Conservation (phyloP, 169 alveolate genomes). For the Plasmodium yoelii region DNA sequence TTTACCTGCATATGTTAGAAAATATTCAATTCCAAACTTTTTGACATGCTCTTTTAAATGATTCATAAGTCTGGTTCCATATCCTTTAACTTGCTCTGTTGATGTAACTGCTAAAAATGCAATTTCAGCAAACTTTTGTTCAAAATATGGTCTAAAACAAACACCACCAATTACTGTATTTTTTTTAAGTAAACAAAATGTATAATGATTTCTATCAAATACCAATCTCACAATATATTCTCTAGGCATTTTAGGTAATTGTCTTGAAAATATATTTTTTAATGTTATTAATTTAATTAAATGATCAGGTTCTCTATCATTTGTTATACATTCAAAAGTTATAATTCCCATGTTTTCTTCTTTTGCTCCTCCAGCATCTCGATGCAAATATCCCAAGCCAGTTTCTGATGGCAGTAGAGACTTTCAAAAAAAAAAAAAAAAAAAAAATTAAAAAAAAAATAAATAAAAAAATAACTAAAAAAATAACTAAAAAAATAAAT, state of each 20-base stretch:
- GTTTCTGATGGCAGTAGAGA: constrained; percentile 91
- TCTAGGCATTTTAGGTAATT: constrained; percentile 99
- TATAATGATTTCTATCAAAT: constrained; percentile 97
- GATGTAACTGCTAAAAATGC: constrained; percentile 99
- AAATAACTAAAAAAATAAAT: too few species aligned
- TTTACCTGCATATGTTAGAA: constrained; percentile 94
- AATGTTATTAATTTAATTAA: constrained; percentile 92
- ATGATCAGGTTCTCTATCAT: constrained; percentile 93
- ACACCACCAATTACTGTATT: constrained; percentile 98
- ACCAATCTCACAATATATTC: constrained; percentile 97
- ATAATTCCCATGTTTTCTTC: constrained; percentile 93
- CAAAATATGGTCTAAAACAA: constrained; percentile 93
- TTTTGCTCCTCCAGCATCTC: constrained; percentile 94
- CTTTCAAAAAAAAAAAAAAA: constrained; percentile 32
- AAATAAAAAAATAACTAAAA: too few species aligned
- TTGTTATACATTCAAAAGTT: constrained; percentile 92
- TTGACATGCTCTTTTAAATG: constrained; percentile 96
- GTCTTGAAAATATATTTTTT: constrained; percentile 95
- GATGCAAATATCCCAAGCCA: constrained; percentile 91
- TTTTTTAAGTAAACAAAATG: constrained; percentile 94
- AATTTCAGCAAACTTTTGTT: constrained; percentile 96
- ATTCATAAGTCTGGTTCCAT: constrained; percentile 98
- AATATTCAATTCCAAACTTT: constrained; percentile 93
- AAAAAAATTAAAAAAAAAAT: too few species aligned
- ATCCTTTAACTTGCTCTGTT: constrained; percentile 97